Conservation (phyloP, 352 stramenopile species). For the Globisporangium perplexum region DNA sequence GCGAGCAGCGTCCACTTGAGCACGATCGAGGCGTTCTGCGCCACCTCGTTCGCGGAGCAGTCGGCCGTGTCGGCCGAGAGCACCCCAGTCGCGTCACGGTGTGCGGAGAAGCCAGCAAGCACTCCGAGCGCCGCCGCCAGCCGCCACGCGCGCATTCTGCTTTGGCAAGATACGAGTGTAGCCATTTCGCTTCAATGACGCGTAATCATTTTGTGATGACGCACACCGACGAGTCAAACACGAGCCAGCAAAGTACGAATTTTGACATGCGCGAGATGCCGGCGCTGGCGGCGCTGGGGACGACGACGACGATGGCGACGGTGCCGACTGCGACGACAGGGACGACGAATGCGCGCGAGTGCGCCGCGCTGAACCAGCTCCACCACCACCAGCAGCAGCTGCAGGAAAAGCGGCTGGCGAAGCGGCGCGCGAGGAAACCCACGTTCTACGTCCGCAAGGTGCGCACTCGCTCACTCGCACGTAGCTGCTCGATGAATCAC, state of each 20-base stretch:
- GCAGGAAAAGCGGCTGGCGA: background rate
- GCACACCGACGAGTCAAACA: no score
- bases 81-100: background rate
- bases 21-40: conserved; percentile 14
- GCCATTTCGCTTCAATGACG: no score
- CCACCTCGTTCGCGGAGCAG: conserved; percentile 4
- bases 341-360: no score
- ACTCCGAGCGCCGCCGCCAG: background rate
- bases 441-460: background rate
- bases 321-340: no score
- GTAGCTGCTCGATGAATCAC: background rate
- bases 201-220: no score
- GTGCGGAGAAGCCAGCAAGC: background rate
- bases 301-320: no score
- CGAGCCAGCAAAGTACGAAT: no score
- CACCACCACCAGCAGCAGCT: background rate
- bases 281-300: no score
- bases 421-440: background rate
- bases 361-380: no score
- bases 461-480: background rate
- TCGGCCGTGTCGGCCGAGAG: background rate
- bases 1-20: conserved; percentile 26
- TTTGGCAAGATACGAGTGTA: no score
- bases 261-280: no score
- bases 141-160: background rate